A percentile compares a stretch with the other conserved stretches of the same genome.
phyloP scores from a whole-genome alignment of 176 grass and related monocot genomes.

The Puya raimondii region DNA sequence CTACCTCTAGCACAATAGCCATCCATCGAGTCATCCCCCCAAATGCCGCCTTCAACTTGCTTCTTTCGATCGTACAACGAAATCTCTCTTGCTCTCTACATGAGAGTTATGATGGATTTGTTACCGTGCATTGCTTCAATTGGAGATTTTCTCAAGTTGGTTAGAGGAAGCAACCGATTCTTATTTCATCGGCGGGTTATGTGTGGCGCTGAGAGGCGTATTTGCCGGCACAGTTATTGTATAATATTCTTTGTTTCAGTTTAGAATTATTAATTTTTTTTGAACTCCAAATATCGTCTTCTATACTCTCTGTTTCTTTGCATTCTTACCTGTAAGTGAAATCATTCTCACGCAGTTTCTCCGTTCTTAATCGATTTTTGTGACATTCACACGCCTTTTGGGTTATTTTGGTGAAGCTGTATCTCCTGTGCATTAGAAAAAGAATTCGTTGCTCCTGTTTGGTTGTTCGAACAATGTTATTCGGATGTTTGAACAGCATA shows the following conservation, averaged over 20 bases:
- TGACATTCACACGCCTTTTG: no score
- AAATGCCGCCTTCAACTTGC: constrained; percentile 20
- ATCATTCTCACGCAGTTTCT: background rate
- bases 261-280: no score
- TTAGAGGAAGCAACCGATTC: background rate
- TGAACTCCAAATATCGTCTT: background rate
- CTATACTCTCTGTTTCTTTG: background rate
- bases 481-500: no score
- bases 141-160: background rate
- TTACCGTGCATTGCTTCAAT: background rate
- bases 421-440: no score
- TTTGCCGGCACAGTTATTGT: background rate
- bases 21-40: background rate
- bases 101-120: background rate
- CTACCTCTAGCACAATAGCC: constrained; percentile 37
- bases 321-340: background rate
- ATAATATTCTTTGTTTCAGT: no score
- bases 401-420: no score
- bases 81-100: background rate
- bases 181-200: background rate
- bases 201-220: background rate
- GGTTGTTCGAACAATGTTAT: no score
- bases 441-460: no score
- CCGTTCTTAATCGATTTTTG: background rate
- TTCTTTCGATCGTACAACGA: constrained; percentile 8